These are phyloP conservation scores for Coccomyxa subellipsoidea DNA, from an alignment of 163 green algal genomes.

Conservation along the genomic window DNA sequence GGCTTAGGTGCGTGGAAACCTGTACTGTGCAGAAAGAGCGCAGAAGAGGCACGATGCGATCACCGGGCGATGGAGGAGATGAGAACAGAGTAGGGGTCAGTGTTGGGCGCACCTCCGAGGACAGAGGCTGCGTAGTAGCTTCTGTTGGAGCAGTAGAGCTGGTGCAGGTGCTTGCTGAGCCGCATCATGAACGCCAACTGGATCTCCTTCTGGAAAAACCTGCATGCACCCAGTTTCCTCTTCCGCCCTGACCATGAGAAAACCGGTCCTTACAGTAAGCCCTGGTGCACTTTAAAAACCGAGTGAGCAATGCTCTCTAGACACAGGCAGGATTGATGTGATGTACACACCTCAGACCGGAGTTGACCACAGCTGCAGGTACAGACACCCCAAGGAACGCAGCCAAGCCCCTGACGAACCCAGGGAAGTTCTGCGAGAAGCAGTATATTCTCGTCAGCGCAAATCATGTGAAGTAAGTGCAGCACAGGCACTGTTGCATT, in stretches of 20 bases:
- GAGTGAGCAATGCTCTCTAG: too few relatives aligned
- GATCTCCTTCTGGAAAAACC: slow-evolving; percentile 91
- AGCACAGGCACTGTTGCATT: too few relatives aligned
- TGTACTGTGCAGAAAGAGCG: too few relatives aligned
- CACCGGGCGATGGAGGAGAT: too few relatives aligned
- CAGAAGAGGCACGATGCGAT: not conserved
- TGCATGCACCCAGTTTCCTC: too few relatives aligned
- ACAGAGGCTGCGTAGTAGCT: slow-evolving; percentile 89
- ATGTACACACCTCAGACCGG: slow-evolving; percentile 54
- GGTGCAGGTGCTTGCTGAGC: slow-evolving; percentile 74
- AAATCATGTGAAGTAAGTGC: too few relatives aligned
- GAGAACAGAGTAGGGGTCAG: not conserved
- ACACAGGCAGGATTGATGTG: not conserved
- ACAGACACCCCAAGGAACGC: slow-evolving; percentile 72
- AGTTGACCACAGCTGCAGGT: slow-evolving; percentile 85
- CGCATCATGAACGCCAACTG: slow-evolving; percentile 81
- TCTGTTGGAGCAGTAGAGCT: slow-evolving; percentile 81
- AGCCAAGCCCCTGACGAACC: slow-evolving; percentile 49
- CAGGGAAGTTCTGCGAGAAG: slow-evolving; percentile 54
- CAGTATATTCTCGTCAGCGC: not conserved
- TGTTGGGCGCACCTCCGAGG: slow-evolving; percentile 58
- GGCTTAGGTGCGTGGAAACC: too few relatives aligned
- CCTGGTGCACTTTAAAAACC: too few relatives aligned
- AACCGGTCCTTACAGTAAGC: too few relatives aligned
- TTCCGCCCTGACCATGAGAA: too few relatives aligned